These are phyloP conservation scores for Diplodia sapinea DNA, from an alignment of 2,329 filamentous ascomycete species.

Conservation along the genomic window DNA sequence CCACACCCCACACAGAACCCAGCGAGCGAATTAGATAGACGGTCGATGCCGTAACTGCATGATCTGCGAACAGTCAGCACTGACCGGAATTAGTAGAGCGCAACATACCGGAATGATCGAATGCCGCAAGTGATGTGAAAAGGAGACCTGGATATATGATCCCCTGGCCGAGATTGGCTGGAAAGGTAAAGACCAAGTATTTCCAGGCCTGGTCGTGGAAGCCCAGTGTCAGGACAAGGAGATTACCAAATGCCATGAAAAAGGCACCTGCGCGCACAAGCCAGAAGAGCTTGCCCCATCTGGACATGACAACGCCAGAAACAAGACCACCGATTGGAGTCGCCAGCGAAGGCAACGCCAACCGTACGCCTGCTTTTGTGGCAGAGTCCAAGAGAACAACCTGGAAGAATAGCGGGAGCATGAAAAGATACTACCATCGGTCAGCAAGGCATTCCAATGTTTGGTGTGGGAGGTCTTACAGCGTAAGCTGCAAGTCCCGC, in stretches of 20 bases:
- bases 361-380: slow-evolving; percentile 52
- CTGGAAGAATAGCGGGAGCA: slow-evolving; percentile 62
- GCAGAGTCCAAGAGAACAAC: slow-evolving; percentile 67
- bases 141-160: slow-evolving; percentile 58
- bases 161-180: slow-evolving; percentile 55
- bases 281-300: slow-evolving; percentile 52
- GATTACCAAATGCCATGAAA: slow-evolving; percentile 54
- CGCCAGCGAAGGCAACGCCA: slow-evolving; percentile 54
- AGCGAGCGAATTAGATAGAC: slow-evolving; percentile 69
- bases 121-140: slow-evolving; percentile 67
- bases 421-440: slow-evolving; percentile 51
- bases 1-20: slow-evolving; percentile 69
- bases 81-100: neutral
- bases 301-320: slow-evolving; percentile 55
- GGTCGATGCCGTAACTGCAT: slow-evolving; percentile 67
- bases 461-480: slow-evolving; percentile 48
- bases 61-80: slow-evolving; percentile 51
- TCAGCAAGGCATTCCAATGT: neutral
- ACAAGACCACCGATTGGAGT: slow-evolving; percentile 53
- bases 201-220: slow-evolving; percentile 54
- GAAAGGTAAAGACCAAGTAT: slow-evolving; percentile 53
- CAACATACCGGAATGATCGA: slow-evolving; percentile 63
- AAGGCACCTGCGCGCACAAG: slow-evolving; percentile 50
- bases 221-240: slow-evolving; percentile 48
- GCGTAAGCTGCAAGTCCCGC: slow-evolving; percentile 67